phyloP scores from a whole-genome alignment of 2,329 filamentous ascomycete genomes.

The Sarocladium strictum region DNA sequence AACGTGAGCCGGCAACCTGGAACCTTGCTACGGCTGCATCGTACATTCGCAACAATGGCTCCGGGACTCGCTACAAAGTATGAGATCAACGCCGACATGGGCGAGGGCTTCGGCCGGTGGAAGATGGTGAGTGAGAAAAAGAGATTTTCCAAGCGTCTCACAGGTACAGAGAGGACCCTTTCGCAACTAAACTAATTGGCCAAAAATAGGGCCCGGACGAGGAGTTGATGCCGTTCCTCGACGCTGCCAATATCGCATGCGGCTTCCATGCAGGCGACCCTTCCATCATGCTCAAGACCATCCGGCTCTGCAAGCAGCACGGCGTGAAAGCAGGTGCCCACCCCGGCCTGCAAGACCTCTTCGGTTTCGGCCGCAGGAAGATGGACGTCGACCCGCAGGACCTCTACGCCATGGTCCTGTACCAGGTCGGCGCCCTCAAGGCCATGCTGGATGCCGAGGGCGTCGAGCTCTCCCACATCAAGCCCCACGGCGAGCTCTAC shows the following conservation, averaged over 20 bases:
- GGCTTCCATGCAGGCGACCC: slow-evolving; percentile 57
- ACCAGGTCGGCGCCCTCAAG: slow-evolving; percentile 58
- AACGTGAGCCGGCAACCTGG: background rate
- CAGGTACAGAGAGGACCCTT: too few species aligned
- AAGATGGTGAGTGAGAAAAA: slow-evolving; percentile 30
- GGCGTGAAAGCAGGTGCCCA: slow-evolving; percentile 55
- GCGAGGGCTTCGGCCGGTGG: slow-evolving; percentile 43
- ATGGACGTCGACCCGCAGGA: slow-evolving; percentile 54
- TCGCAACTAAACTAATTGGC: background rate
- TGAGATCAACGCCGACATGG: slow-evolving; percentile 45
- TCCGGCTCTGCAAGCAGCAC: slow-evolving; percentile 50
- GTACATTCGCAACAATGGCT: background rate
- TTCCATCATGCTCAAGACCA: slow-evolving; percentile 57
- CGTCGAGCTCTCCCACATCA: slow-evolving; percentile 53
- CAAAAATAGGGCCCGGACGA: slow-evolving; percentile 43
- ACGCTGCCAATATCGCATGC: slow-evolving; percentile 58
- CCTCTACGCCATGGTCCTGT: slow-evolving; percentile 50
- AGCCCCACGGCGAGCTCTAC: slow-evolving; percentile 56
- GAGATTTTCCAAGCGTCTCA: too few species aligned
- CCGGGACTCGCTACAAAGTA: background rate
- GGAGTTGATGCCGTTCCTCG: slow-evolving; percentile 52
- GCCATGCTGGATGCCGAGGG: slow-evolving; percentile 52
- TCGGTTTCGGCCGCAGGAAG: slow-evolving; percentile 58
- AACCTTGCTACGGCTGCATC: background rate
- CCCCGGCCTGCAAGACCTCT: slow-evolving; percentile 56